A percentile compares a stretch with the other conserved stretches of the same genome.
Evolutionary conservation across 257 asterid species (phyloP).

Genomic region (Thymus quinquecostatus): DNA sequence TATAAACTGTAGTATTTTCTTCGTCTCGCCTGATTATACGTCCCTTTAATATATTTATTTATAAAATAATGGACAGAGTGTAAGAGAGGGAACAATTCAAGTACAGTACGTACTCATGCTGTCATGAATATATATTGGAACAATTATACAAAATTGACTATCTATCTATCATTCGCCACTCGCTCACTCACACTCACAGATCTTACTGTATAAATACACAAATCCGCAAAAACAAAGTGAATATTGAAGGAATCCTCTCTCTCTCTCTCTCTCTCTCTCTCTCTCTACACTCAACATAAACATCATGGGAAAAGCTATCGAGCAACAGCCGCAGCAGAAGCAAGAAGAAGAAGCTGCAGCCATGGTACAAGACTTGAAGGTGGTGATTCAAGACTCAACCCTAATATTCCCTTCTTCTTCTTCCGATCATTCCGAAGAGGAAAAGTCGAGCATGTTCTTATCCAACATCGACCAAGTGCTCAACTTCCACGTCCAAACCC

Average conservation of each 20-base stretch:
- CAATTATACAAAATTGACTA: too few relatives aligned
- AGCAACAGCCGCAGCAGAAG: conserved; percentile 20
- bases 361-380: conserved; percentile 56
- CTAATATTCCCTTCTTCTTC: conserved; percentile 44
- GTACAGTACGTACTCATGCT: too few relatives aligned
- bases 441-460: conserved; percentile 41
- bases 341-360: conserved; percentile 6
- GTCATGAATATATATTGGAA: too few relatives aligned
- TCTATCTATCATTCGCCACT: not conserved
- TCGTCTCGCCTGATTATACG: too few relatives aligned
- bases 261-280: not conserved
- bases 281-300: not conserved
- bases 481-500: conserved; percentile 72
- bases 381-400: conserved; percentile 53
- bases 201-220: conserved; percentile 29
- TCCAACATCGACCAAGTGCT: conserved; percentile 81
- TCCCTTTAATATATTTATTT: too few relatives aligned
- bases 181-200: not conserved
- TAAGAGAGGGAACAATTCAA: too few relatives aligned
- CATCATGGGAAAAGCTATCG: conserved; percentile 50
- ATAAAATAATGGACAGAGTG: too few relatives aligned
- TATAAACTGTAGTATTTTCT: too few relatives aligned
- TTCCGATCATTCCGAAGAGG: conserved; percentile 25
- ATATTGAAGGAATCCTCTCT: not conserved
- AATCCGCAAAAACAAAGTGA: not conserved